phyloP scores from a whole-genome alignment of 2,329 filamentous ascomycete genomes.

The Nemania sp. region DNA sequence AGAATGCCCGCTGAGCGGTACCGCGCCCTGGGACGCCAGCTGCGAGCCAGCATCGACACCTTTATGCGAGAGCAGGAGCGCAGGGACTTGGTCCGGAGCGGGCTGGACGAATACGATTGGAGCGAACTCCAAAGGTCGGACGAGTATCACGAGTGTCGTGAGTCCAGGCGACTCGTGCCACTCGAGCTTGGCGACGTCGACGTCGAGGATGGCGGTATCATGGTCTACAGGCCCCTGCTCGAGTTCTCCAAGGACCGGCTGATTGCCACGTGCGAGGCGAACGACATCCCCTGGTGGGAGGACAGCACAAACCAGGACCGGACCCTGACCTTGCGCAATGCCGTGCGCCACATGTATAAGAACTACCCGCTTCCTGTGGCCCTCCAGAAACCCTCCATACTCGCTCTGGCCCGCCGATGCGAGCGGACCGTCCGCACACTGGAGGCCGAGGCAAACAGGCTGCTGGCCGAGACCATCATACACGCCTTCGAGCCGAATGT shows the following conservation, averaged over 20 bases:
- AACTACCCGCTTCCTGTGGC: conserved; percentile 67
- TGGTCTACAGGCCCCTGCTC: conserved; percentile 70
- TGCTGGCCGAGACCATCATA: conserved; percentile 55
- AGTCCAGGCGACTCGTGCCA: conserved; percentile 13
- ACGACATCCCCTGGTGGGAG: conserved; percentile 74
- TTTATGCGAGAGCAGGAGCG: conserved; percentile 27
- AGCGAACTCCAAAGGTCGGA: too few relatives aligned
- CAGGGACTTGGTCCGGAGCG: conserved; percentile 10
- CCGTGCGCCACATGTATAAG: conserved; percentile 69
- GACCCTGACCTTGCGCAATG: conserved; percentile 78
- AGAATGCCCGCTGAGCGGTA: conserved; percentile 31
- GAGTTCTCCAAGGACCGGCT: conserved; percentile 72
- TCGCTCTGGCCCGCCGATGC: conserved; percentile 61
- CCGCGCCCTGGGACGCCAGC: conserved; percentile 29
- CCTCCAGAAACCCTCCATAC: conserved; percentile 65
- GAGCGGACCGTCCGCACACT: conserved; percentile 48
- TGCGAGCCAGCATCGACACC: conserved; percentile 32
- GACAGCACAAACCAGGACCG: conserved; percentile 81
- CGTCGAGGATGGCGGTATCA: conserved; percentile 68
- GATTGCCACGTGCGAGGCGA: conserved; percentile 72
- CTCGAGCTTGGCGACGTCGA: conserved; percentile 32
- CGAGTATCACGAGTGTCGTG: conserved; percentile 30
- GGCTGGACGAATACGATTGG: conserved; percentile 28
- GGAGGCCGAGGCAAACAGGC: conserved; percentile 55
- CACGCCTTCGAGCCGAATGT: conserved; percentile 51